phyloP scores from a whole-genome alignment of 139 green algal genomes.

The Picochlorum sp. region DNA sequence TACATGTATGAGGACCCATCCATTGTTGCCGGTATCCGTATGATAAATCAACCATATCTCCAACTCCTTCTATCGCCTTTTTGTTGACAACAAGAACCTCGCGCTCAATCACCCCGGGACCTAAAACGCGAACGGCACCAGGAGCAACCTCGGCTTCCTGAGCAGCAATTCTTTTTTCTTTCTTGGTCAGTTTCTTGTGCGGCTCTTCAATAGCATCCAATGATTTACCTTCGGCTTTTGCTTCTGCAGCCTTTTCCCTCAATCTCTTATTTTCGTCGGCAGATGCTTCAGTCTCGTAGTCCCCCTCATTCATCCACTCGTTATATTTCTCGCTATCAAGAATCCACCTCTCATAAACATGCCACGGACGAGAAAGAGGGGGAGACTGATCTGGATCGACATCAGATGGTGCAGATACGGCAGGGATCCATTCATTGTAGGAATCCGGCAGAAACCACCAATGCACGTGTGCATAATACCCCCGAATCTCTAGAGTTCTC shows the following conservation, averaged over 20 bases:
- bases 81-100: conserved; percentile 19
- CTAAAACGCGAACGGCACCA: conserved; percentile 3
- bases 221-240: background rate
- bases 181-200: conserved; percentile 12
- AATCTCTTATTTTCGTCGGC: conserved; percentile 26
- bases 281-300: conserved; percentile 62
- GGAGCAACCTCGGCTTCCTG: conserved; percentile 6
- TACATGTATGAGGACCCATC: background rate
- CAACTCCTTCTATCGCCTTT: conserved; percentile 16
- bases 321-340: conserved; percentile 74
- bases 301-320: conserved; percentile 84
- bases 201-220: background rate
- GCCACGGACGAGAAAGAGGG: conserved; percentile 16
- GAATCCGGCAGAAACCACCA: conserved; percentile 74
- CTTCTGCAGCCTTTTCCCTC: background rate
- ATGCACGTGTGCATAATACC: conserved; percentile 46
- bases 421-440: conserved; percentile 69
- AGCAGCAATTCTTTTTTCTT: background rate
- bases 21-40: conserved; percentile 12
- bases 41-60: conserved; percentile 23
- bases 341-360: conserved; percentile 63
- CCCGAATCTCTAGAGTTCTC: conserved; percentile 45
- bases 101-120: conserved; percentile 13
- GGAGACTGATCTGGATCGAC: conserved; percentile 15
- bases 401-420: conserved; percentile 25